Conservation (phyloP, 2,329 filamentous ascomycete species). For the Fusarium azukiicola region DNA sequence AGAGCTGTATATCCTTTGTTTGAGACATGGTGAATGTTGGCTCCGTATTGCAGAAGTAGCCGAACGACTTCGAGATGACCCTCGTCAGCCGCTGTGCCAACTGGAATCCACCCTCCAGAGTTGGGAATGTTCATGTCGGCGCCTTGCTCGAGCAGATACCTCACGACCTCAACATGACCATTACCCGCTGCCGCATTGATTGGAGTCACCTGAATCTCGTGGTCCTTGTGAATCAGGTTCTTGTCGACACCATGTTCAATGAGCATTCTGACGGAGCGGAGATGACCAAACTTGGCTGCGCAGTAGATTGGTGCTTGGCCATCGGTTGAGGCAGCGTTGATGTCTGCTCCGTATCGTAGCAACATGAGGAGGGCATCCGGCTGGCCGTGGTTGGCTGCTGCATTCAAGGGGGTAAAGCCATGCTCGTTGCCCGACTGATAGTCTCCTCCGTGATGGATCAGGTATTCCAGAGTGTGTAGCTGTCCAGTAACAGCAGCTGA, state of each 20-base stretch:
- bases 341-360: slow-evolving; percentile 3
- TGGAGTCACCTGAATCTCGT: not conserved
- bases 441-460: slow-evolving; percentile 11
- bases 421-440: slow-evolving; percentile 13
- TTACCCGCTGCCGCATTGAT: not conserved
- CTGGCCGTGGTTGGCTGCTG: slow-evolving; percentile 13
- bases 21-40: slow-evolving; percentile 4
- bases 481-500: slow-evolving; percentile 9
- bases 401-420: slow-evolving; percentile 5
- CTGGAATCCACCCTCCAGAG: slow-evolving; percentile 6
- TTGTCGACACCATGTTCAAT: slow-evolving; percentile 8
- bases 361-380: slow-evolving; percentile 11
- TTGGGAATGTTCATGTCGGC: not conserved
- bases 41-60: slow-evolving; percentile 4
- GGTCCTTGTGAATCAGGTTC: slow-evolving; percentile 1
- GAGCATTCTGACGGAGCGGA: not conserved
- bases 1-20: not conserved
- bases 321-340: slow-evolving; percentile 1
- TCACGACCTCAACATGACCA: slow-evolving; percentile 10
- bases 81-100: not conserved
- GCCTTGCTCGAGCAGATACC: slow-evolving; percentile 1
- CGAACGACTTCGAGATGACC: not conserved
- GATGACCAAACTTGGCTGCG: slow-evolving; percentile 13
- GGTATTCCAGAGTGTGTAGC: not conserved
- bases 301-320: slow-evolving; percentile 11